A percentile compares a stretch with the other conserved stretches of the same genome.
phyloP scores from a whole-genome alignment of 768 basidiomycete genomes.

The Termitomyces sp. region DNA sequence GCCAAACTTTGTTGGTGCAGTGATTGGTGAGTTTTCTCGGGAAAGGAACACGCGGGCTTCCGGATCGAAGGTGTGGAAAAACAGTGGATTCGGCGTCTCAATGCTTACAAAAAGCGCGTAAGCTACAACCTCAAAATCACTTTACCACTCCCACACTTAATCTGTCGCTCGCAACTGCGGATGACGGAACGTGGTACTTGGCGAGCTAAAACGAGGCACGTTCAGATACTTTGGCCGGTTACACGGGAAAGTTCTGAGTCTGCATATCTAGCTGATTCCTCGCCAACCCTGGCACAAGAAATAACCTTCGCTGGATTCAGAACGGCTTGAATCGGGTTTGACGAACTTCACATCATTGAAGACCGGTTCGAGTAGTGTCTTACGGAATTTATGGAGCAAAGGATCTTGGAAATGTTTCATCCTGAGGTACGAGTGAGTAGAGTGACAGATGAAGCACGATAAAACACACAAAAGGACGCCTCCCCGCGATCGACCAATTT shows the following conservation, averaged over 20 bases:
- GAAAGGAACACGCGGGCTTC: not conserved
- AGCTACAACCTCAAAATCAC: not conserved
- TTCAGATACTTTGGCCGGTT: not conserved
- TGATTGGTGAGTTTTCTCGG: not conserved
- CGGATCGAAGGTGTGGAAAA: not conserved
- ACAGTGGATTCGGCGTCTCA: not conserved
- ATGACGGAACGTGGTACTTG: not conserved
- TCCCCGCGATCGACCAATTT: conserved; percentile 34
- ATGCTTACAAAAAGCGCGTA: not conserved
- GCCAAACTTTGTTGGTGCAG: not conserved
- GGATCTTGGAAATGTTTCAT: conserved; percentile 87
- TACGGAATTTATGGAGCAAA: conserved; percentile 57
- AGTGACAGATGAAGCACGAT: not conserved
- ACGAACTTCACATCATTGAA: conserved; percentile 64
- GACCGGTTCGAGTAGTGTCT: conserved; percentile 45
- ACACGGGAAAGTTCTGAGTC: not conserved
- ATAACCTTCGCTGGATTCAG: conserved; percentile 78
- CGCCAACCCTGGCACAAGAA: conserved; percentile 80
- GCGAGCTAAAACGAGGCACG: not conserved
- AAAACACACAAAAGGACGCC: conserved; percentile 53
- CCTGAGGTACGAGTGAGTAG: conserved; percentile 30
- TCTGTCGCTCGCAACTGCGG: not conserved
- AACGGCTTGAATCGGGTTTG: conserved; percentile 80
- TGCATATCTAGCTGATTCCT: conserved; percentile 7
- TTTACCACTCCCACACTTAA: not conserved